Base-by-base conservation (phyloP, 2,329 filamentous ascomycete genomes). In the Colletotrichum cordylinicola region DNA sequence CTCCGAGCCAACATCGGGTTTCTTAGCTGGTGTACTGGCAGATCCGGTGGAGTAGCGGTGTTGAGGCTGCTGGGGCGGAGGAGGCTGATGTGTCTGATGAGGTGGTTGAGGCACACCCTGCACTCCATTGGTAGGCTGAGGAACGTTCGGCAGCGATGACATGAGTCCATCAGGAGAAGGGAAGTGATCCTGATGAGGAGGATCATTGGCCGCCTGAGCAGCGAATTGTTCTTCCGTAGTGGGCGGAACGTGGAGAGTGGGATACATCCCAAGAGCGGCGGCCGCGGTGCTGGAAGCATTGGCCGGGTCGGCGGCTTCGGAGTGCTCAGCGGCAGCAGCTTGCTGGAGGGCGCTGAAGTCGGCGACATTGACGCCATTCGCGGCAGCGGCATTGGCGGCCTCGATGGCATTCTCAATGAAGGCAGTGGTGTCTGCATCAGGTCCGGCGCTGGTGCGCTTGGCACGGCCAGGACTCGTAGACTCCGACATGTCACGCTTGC, bases 1-100 rank as follows among this genome's bases (percentile, higher is more conserved):
- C 70, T 98, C 95, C 3, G 96, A 97, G 4, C 97, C 97, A n/a
- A 98, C 97, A 8, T 93, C 92, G 9, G 96, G 96, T 85, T 98
- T 98, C 78, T 83, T 85, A 71, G 88, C 84, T 78, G 87, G 84
- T 78, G 87, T 84, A 78, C 88, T 79, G 13, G 86, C 78, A 13
- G 84, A 80, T 16, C 75, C 75, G 52, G 82, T 80, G 39, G 84
- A 82, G 79, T 85, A 88, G 77, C 83, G 80, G 48, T 77, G 77
- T 58, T 78, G 77, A 75, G 82, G 65, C 69, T 79, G 77, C 52
- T 80, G 80, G 18, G 81, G 75, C 58, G 75, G 78, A 37, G 70
- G 74, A 31, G 67, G 68, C 15, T 74, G 75, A 27, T 58, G 62
- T 15, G 58, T 39, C 31, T 76, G 73, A 24, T 78, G 77, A 27